Percentiles rank a stretch among this genome's conserved stretches.
phyloP scores from a whole-genome alignment of 768 basidiomycete genomes.

The Roridomyces roridus region DNA sequence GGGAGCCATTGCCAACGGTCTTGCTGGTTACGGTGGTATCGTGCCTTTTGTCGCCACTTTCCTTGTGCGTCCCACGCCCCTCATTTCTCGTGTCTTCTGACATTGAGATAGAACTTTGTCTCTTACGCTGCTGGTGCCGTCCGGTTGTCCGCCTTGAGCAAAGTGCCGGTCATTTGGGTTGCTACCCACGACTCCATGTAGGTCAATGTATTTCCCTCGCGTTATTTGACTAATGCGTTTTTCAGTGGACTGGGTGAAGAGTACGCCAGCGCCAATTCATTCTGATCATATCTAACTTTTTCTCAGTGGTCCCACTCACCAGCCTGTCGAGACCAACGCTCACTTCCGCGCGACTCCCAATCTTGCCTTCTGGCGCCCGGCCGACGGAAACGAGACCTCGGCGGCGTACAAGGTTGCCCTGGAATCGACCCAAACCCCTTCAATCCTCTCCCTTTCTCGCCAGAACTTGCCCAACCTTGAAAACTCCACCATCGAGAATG shows the following conservation, averaged over 20 bases:
- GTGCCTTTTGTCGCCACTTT: slow-evolving; percentile 93
- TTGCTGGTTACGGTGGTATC: slow-evolving; percentile 88
- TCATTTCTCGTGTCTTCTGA: not conserved
- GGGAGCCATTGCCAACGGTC: slow-evolving; percentile 94
- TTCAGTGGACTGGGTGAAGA: slow-evolving; percentile 55
- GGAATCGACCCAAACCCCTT: slow-evolving; percentile 77
- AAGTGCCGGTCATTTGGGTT: slow-evolving; percentile 93
- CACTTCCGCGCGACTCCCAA: slow-evolving; percentile 92
- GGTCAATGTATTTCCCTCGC: slow-evolving; percentile 52
- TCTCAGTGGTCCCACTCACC: slow-evolving; percentile 83
- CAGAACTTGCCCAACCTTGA: slow-evolving; percentile 95
- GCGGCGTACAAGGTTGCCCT: slow-evolving; percentile 87
- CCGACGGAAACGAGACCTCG: slow-evolving; percentile 97
- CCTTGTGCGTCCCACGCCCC: slow-evolving; percentile 74
- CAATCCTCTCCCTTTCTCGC: slow-evolving; percentile 81
- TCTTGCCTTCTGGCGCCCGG: slow-evolving; percentile 90
- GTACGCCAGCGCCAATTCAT: no score
- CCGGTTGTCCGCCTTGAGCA: slow-evolving; percentile 86
- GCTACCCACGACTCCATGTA: slow-evolving; percentile 97
- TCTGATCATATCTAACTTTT: not conserved
- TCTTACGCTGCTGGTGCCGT: slow-evolving; percentile 94
- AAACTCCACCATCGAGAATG: slow-evolving; percentile 84
- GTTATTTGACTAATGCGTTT: not conserved
- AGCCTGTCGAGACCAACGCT: slow-evolving; percentile 89
- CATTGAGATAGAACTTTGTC: slow-evolving; percentile 76